These are phyloP conservation scores for Aspergillus brasiliensis DNA, from an alignment of 2,329 filamentous ascomycete species.

Conservation along the genomic window DNA sequence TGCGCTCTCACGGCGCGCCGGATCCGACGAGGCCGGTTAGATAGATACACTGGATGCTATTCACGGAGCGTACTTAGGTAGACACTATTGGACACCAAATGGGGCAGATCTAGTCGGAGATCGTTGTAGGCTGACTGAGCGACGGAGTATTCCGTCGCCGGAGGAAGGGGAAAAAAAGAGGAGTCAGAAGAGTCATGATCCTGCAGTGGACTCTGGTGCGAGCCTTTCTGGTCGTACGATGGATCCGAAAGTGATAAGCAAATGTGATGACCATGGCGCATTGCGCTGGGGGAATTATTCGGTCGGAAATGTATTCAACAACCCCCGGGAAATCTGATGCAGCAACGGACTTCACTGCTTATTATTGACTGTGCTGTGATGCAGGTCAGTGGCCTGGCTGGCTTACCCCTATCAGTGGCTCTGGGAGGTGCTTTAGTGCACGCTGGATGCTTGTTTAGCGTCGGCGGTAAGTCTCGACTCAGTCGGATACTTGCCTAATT, in stretches of 20 bases:
- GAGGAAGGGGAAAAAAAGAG: background rate
- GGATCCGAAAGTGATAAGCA: background rate
- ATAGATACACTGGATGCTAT: background rate
- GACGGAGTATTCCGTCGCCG: background rate
- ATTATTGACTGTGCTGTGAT: too few relatives aligned
- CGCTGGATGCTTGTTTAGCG: background rate
- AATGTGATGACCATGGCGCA: background rate
- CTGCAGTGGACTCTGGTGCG: background rate
- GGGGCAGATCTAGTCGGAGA: constrained; percentile 4
- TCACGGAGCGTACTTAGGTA: background rate
- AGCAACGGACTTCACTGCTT: background rate
- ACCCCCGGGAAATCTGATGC: background rate
- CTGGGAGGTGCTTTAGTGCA: background rate
- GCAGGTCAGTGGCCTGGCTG: background rate
- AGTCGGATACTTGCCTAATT: constrained; percentile 1
- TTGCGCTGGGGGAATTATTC: too few relatives aligned
- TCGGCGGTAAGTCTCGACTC: constrained; percentile 7
- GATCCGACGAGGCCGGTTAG: constrained; percentile 1
- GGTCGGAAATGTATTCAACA: background rate
- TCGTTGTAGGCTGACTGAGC: background rate
- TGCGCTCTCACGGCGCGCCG: background rate
- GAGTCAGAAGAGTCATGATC: background rate
- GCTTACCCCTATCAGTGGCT: background rate
- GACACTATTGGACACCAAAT: constrained; percentile 6
- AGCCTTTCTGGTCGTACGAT: background rate